Base-by-base conservation (phyloP, 441 rosid genomes). In the Syzygium syzygioides region DNA sequence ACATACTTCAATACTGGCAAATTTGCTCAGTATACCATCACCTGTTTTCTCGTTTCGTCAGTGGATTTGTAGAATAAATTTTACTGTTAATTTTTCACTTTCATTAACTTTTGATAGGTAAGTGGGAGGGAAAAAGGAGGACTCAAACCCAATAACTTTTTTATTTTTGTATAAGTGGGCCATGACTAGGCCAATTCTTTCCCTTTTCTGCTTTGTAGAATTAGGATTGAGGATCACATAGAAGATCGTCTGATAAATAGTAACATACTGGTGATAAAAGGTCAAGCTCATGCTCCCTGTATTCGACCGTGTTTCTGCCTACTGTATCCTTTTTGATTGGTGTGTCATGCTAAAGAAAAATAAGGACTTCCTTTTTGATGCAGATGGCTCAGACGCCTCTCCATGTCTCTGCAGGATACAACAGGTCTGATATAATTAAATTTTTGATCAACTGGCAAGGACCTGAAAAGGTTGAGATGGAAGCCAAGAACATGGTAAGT, bases 351-450 rank as follows among this genome's bases (percentile, higher is more conserved):
- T 20, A 76, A 19, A 34, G 50, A 20, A 71, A 71, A 71, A 76
- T 76, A 41, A 41, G 83, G 83, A 12, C n/a, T 54, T 88, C 91
- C 87, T 45, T 85, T 90, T 86, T 79, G 32, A 34, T 93, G 93
- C 92, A 98, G 99, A 98, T 96, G 97, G 94, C 96, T 62, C 98
- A 98, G 91, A 98, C 99, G 62, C 99, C 99, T 5, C 94, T 97
- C 83, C 99, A 95, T 92, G 95, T 97, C 53, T 92, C 98, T 86
- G 95, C 98, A 76, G 99, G 98, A 87, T 88, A 96, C 89, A 93
- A 96, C 87, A 95, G 91, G 88, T 95, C 91, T 62, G 96, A 96
- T 89, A 93, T 96, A 71, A 92, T 98, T 86, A 95, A 95, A 90
- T 92, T 92, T 92, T 94, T 97, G 89, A 94, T 97, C 28, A 91